Evolutionary conservation across 2,329 filamentous ascomycete species (phyloP).

Genomic region (Penicillium sp.): DNA sequence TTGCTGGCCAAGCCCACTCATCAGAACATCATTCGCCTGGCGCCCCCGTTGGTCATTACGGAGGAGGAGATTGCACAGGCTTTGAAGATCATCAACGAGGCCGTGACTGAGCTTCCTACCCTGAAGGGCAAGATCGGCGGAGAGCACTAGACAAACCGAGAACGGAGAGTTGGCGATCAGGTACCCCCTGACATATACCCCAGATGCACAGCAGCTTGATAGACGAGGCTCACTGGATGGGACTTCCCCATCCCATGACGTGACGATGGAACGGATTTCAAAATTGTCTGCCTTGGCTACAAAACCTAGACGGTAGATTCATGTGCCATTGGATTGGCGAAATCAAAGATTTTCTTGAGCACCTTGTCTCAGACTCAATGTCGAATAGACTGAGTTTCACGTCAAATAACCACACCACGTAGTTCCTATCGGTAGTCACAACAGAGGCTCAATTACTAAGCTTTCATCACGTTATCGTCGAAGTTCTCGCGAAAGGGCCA

Average conservation of each 20-base stretch:
- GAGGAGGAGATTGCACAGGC: constrained; percentile 80
- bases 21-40: constrained; percentile 96
- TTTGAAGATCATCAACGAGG: constrained; percentile 74
- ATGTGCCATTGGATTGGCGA: neutral
- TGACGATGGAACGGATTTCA: constrained; percentile 16
- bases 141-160: constrained; percentile 49
- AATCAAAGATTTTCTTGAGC: neutral
- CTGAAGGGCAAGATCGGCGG: constrained; percentile 60
- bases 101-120: constrained; percentile 75
- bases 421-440: too few species aligned
- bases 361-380: neutral
- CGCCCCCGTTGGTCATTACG: constrained; percentile 92
- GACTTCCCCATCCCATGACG: constrained; percentile 8
- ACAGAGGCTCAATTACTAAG: too few species aligned
- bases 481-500: too few species aligned
- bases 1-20: constrained; percentile 96
- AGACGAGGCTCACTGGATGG: neutral
- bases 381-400: too few species aligned
- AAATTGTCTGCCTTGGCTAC: constrained; percentile 7
- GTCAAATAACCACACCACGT: too few species aligned
- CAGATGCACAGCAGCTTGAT: neutral
- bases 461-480: too few species aligned
- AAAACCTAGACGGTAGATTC: neutral
- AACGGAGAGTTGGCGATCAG: neutral
- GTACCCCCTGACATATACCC: neutral